phyloP scores from a whole-genome alignment of 495 filamentous ascomycete species.

The Clohesyomyces aquaticus region DNA sequence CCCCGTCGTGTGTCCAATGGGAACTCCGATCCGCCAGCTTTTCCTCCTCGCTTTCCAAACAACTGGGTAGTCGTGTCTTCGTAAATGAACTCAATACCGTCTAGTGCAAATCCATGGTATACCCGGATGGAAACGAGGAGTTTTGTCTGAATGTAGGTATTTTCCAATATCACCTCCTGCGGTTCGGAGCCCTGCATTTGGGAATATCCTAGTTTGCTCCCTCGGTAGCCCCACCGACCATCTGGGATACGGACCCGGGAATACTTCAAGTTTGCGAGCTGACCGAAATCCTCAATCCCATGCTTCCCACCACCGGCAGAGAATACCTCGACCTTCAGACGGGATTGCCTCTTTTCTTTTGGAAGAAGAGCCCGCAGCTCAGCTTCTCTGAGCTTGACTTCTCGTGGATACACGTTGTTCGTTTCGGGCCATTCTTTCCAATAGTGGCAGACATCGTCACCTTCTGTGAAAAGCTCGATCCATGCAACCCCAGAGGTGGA shows the following conservation, averaged over 20 bases:
- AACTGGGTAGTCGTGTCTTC: constrained; percentile 86
- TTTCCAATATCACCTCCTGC: constrained; percentile 75
- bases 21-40: constrained; percentile 75
- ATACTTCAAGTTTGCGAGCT: constrained; percentile 64
- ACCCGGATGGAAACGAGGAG: constrained; percentile 74
- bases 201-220: constrained; percentile 75
- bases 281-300: constrained; percentile 72
- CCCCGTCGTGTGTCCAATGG: constrained; percentile 81
- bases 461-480: constrained; percentile 77
- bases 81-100: constrained; percentile 91
- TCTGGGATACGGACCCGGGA: constrained; percentile 75
- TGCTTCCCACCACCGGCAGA: constrained; percentile 73
- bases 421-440: constrained; percentile 77
- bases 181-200: constrained; percentile 71
- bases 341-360: constrained; percentile 70
- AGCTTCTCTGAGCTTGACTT: constrained; percentile 71
- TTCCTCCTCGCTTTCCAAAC: constrained; percentile 83
- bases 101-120: constrained; percentile 76
- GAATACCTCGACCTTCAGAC: constrained; percentile 70
- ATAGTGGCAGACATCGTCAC: constrained; percentile 71
- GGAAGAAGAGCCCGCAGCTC: constrained; percentile 73
- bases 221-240: constrained; percentile 71
- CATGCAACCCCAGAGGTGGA: constrained; percentile 80
- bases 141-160: constrained; percentile 67
- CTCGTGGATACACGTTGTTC: constrained; percentile 65